Evolutionary conservation across 2,329 filamentous ascomycete species (phyloP).

Genomic region (Chrysoporthe deuterocubensis): DNA sequence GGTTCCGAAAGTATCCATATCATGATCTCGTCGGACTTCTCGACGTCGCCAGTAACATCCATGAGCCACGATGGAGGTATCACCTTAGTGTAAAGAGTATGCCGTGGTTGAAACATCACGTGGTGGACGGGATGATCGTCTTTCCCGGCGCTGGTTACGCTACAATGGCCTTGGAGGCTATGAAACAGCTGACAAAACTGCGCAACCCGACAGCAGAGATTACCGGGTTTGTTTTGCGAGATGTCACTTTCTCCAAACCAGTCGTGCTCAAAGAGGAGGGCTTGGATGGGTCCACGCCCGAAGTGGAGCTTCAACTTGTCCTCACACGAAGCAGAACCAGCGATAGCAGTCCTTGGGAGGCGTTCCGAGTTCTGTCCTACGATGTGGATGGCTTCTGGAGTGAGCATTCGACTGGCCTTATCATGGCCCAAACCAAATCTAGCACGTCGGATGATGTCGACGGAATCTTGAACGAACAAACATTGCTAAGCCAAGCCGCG

Average conservation of each 20-base stretch:
- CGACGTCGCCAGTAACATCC: not conserved
- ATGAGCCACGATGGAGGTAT: conserved; percentile 16
- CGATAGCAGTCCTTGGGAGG: conserved; percentile 16
- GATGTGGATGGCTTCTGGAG: conserved; percentile 11
- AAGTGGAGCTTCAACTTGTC: conserved; percentile 17
- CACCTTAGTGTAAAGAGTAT: not conserved
- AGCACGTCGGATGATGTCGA: conserved; percentile 5
- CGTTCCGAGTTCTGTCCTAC: conserved; percentile 14
- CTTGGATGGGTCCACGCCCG: conserved; percentile 1
- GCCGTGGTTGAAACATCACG: conserved; percentile 16
- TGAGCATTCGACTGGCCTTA: conserved; percentile 14
- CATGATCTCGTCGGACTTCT: conserved; percentile 33
- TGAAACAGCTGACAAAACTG: conserved; percentile 9
- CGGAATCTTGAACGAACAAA: not conserved
- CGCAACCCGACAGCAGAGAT: not conserved
- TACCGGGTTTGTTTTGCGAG: not conserved
- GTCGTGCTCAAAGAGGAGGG: conserved; percentile 9
- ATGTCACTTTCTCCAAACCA: conserved; percentile 17
- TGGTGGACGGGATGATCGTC: conserved; percentile 9
- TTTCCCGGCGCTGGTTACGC: conserved; percentile 16
- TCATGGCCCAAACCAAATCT: not conserved
- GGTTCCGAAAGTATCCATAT: conserved; percentile 35
- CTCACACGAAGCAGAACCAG: conserved; percentile 4
- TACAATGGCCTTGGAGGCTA: conserved; percentile 14
- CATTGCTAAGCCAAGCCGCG: not conserved